Evolutionary conservation across 495 filamentous ascomycete genomes (phyloP), one percentile per base, ranked within the genome.

Genomic region (Trichocladium uniseriatum): DNA sequence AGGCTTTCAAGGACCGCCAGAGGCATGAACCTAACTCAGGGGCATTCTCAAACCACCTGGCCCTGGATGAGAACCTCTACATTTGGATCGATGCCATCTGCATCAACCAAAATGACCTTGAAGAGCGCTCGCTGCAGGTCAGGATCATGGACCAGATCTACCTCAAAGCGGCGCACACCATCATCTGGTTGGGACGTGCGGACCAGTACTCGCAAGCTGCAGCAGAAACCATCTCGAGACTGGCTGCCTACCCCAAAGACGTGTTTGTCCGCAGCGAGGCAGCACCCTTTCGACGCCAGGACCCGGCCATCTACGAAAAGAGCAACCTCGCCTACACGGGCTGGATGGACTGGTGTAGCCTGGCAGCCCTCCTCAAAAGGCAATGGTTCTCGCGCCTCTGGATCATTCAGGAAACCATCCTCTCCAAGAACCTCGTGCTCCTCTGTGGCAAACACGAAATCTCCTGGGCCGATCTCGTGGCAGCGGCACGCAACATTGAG

Each of bases 111-210:
- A n/a, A n/a, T 71, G 58, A 66, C 50, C n/a, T 48, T 2, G 34
- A 46, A 29, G 67, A 69, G 53, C 54, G 58, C 11, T 43, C 39
- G 6, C 27, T 36, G 8, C 68, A 70, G 49, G 61, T 71, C 20
- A 39, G 39, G 13, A 55, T 63, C 40, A 71, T 71, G 68, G 58
- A 58, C 2, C 48, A 60, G 18, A 64, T 69, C 21, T 71, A 69
- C 53, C 27, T 43, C 9, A 48, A 51, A 5, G 63, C 68, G 7
- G 50, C 45, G 8, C 29, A 45, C 29, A 63, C 67, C 16, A 35
- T 59, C 18, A 52, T 63, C 27, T 72, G 69, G 69, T 53, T 72
- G 38, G 67, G 68, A 3, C 34, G 39, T 29, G 45, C 24, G 16
- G 51, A 53, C 13, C 13, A 50, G 22, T 50, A 37, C 10, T 42